Evolutionary conservation across 1,284 basidiomycete genomes (phyloP).

Genomic region (Ceratobasidium sp.): DNA sequence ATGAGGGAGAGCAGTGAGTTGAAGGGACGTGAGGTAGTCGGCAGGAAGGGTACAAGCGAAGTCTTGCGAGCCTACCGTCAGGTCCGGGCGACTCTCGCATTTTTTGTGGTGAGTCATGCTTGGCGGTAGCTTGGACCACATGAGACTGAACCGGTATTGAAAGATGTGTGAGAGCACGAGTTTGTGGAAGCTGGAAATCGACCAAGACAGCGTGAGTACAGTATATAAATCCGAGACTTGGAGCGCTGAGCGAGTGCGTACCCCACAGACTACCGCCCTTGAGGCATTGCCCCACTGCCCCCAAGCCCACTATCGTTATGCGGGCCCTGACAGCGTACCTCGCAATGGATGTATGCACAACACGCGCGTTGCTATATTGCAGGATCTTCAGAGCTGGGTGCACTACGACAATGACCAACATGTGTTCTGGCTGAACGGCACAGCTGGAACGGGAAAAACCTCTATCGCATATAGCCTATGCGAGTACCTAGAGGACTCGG

Average conservation of each 20-base stretch:
- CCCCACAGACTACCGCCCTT: background rate
- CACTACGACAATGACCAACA: background rate
- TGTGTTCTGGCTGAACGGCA: conserved; percentile 3
- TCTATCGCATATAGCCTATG: background rate
- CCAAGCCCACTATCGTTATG: background rate
- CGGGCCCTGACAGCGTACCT: background rate
- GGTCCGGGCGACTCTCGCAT: background rate
- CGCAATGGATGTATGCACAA: background rate
- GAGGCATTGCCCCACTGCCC: background rate
- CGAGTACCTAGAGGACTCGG: background rate
- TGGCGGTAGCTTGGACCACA: background rate
- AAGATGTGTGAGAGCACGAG: background rate
- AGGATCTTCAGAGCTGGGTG: background rate
- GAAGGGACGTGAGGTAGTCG: background rate
- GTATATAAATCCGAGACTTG: background rate
- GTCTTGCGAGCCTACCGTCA: background rate
- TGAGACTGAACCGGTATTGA: background rate
- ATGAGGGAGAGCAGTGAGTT: background rate
- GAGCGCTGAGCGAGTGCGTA: no score
- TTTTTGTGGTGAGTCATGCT: background rate
- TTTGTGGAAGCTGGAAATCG: background rate
- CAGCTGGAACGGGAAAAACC: background rate
- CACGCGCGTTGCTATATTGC: background rate
- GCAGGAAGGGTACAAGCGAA: background rate
- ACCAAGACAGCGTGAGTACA: background rate